Evolutionary conservation across 106 monocot genomes (phyloP), one percentile per base, ranked within the genome.

Genomic region (Acanthochlamys bracteata): DNA sequence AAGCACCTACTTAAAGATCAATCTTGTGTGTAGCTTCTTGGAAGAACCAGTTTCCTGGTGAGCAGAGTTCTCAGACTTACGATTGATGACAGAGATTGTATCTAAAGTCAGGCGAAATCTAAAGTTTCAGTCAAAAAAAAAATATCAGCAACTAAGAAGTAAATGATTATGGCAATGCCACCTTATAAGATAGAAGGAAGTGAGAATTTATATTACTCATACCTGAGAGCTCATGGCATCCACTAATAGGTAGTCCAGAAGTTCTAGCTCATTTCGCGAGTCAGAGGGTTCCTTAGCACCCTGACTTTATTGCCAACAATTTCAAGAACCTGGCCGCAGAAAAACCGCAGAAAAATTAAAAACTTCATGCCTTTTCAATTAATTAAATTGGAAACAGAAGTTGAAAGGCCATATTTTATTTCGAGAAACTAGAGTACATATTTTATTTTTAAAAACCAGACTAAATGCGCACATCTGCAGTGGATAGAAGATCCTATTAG

Each of bases 241-340:
- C 33, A 33, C 33, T 82, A 55, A 85, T 27, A 78, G 25, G 66
- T 78, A 72, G 51, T 73, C 71, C 42, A 69, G 25, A 20, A 69
- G 56, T 66, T 78, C 57, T 16, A 81, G 43, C 25, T 68, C 85
- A 33, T 60, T 51, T 10, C 60, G 72, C 8, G 14, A 75, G 41
- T 73, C 73, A 27, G 41, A 69, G 39, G 58, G 12, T 63, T 73
- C 66, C 71, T 79, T 33, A 86, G 58, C 11, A 82, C 79, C 58
- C 76, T 75, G 59, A 73, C 75, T 73, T 70, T 76, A 58, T 76
- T 60, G 60, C 79, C 70, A 57, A 79, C 24, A 56, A 86, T 86
- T 69, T 86, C 82, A 57, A 86, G 69, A 70, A 86, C 82, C 86
- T 86, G 69, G 12, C 53, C 52, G 59, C 33, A 68, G 14, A 15